Evolutionary conservation across 345 rosid species (phyloP), one percentile per base, ranked within the genome.

Genomic region (Eucalyptus erythrocorys): DNA sequence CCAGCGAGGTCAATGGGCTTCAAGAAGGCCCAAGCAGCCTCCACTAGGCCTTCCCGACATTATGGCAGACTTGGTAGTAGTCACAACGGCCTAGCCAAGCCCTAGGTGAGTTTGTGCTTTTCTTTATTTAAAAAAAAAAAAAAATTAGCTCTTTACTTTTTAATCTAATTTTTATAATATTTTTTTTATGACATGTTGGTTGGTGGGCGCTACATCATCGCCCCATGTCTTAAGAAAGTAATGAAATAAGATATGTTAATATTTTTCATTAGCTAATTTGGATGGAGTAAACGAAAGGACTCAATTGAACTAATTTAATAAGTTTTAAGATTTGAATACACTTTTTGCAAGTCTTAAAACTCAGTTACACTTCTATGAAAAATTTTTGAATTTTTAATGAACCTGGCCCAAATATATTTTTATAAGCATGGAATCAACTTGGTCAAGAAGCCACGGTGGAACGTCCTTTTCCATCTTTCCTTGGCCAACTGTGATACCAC

Each of bases 21-120:
- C 61, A 24, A 24, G 57, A 55, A 55, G 61, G 61, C 27, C 61
- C 61, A 24, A 9, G 61, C 61, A 24, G 22, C 27, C 27, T 55
- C 13, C 5, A 27, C 13, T 21, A 55, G 13, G 27, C 59, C 61
- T 55, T 22, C 61, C 6, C 27, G 10, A 55, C 61, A 24, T 24
- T 55, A 0, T 55, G 61, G 61, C 12, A 55, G n/a, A n/a, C n/a
- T n/a, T n/a, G n/a, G n/a, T n/a, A n/a, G 12, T 0, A 1, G 13
- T 55, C 27, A 55, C 6, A 24, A 55, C 4, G 12, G 26, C 27
- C 27, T 55, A 24, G 6, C 27, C 61, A 55, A 55, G 27, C 30
- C 61, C 0, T 1, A 27, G 61, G 61, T 55, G 61, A 4, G 57
- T 21, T 55, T 55, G 61, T 55, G 27, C 27, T 55, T 55, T 53